Evolutionary conservation across 768 basidiomycete genomes (phyloP), one percentile per base, ranked within the genome.

Genomic region (Gloeopeniophorella convolvens): DNA sequence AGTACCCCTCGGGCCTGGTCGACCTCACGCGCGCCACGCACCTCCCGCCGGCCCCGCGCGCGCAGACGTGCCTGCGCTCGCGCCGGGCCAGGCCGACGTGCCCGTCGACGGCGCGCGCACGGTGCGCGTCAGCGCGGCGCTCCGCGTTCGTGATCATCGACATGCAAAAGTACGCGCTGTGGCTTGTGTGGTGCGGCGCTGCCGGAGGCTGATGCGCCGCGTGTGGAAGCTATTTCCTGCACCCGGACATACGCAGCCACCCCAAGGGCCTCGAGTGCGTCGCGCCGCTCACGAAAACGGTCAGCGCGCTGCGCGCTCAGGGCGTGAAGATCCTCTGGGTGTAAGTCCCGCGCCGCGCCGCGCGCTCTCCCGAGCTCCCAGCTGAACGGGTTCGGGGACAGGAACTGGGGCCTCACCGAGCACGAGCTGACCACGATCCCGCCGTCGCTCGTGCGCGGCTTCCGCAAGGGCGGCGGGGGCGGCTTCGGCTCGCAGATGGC

Each of bases 401-500:
- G 81, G 7, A 85, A 83, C 60, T 85, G 83, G 83, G 83, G 83
- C 23, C 68, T 85, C n/a, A 83, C 81, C 5, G 73, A 78, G 6
- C 72, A 75, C 53, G 83, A 84, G 54, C 68, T 84, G 20, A 65
- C 70, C 42, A 83, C 78, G 4, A 72, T 85, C 30, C 79, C 82
- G 4, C 81, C 83, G 15, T 67, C 80, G 7, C 72, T 80, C 30
- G 64, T 71, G 15, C 77, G 80, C 30, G 71, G 74, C 10, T 44
- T 42, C 18, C 13, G 20, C 11, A 45, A 45, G 12, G n/a, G 35
- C 5, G 40, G 45, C 5, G 10, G 39, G 6, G 51, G 51, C 23
- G 63, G 64, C 3, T 77, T 83, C 59, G 80, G 82, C 33, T 70
- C 76, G 6, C 68, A 73, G 49, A 65, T 84, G 34, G 74, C 77